A percentile compares a stretch with the other conserved stretches of the same genome.
Evolutionary conservation across 495 filamentous ascomycete genomes (phyloP).

Genomic region (Penicillium riverlandense): DNA sequence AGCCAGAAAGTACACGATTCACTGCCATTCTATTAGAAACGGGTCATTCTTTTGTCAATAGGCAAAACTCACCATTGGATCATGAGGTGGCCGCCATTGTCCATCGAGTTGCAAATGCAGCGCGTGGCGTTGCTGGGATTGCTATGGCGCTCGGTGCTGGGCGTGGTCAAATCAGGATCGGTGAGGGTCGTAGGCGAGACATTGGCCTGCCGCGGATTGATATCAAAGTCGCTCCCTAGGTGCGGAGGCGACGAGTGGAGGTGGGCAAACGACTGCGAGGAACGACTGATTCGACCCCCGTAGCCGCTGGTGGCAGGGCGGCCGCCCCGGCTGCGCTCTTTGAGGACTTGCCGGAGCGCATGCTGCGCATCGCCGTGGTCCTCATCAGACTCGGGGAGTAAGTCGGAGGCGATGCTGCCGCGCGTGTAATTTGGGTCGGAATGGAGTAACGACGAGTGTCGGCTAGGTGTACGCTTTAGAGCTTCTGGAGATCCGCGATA

Average conservation of each 20-base stretch:
- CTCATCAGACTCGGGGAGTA: conserved; percentile 44
- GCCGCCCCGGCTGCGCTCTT: conserved; percentile 50
- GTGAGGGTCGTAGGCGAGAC: conserved; percentile 62
- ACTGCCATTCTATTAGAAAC: conserved; percentile 30
- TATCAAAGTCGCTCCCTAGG: conserved; percentile 31
- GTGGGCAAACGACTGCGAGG: conserved; percentile 29
- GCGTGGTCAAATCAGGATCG: conserved; percentile 59
- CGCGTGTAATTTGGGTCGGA: conserved; percentile 30
- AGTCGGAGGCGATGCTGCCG: conserved; percentile 44
- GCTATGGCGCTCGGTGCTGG: conserved; percentile 52
- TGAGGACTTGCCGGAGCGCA: conserved; percentile 67
- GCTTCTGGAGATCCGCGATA: conserved; percentile 28
- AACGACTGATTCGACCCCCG: conserved; percentile 19
- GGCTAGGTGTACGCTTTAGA: conserved; percentile 30
- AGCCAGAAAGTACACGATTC: conserved; percentile 84
- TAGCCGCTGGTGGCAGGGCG: conserved; percentile 28
- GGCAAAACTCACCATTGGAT: conserved; percentile 65
- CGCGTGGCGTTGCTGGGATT: conserved; percentile 54
- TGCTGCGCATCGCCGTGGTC: conserved; percentile 48
- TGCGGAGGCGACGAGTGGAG: conserved; percentile 41
- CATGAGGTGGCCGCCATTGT: conserved; percentile 64
- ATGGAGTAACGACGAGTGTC: conserved; percentile 25
- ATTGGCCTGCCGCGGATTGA: conserved; percentile 30
- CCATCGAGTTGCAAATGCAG: conserved; percentile 64
- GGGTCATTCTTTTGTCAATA: not conserved